Evolutionary conservation across 495 filamentous ascomycete genomes (phyloP).

Genomic region (Zalerion maritima): DNA sequence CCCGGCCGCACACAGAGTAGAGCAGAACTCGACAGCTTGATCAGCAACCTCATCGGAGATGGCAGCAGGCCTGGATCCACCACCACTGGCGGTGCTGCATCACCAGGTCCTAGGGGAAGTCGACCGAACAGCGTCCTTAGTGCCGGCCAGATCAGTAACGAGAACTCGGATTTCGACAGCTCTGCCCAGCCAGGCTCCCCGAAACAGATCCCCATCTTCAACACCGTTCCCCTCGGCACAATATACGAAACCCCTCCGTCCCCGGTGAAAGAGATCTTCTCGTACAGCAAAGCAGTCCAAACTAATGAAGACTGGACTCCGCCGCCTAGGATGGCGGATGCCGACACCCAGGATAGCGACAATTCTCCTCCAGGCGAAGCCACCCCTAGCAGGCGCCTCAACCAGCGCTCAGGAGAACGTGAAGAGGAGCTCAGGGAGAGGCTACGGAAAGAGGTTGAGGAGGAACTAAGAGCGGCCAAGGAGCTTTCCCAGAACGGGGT

Average conservation of each 20-base stretch:
- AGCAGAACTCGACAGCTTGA: conserved; percentile 70
- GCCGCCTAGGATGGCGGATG: conserved; percentile 28
- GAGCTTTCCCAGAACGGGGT: conserved; percentile 39
- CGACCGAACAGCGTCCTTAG: conserved; percentile 76
- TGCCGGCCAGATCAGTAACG: conserved; percentile 55
- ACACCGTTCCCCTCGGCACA: conserved; percentile 51
- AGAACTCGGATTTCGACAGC: conserved; percentile 41
- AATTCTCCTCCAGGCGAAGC: conserved; percentile 21
- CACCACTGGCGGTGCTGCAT: conserved; percentile 46
- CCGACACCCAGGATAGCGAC: conserved; percentile 45
- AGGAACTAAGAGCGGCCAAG: conserved; percentile 62
- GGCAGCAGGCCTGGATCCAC: conserved; percentile 60
- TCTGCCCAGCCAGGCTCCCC: conserved; percentile 19
- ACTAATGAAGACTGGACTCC: conserved; percentile 52
- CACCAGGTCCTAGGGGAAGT: conserved; percentile 53
- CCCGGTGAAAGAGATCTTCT: conserved; percentile 64
- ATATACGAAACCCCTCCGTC: conserved; percentile 63
- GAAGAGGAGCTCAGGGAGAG: conserved; percentile 83
- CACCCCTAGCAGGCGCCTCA: conserved; percentile 49
- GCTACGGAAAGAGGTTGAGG: conserved; percentile 78
- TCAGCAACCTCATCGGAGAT: conserved; percentile 63
- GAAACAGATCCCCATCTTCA: conserved; percentile 28
- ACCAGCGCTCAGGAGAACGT: conserved; percentile 58
- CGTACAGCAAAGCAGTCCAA: conserved; percentile 92
- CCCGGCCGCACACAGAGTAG: conserved; percentile 55